A percentile compares a stretch with the other conserved stretches of the same genome.
Evolutionary conservation across 257 asterid species (phyloP).

Genomic region (Nicotiana otophora): DNA sequence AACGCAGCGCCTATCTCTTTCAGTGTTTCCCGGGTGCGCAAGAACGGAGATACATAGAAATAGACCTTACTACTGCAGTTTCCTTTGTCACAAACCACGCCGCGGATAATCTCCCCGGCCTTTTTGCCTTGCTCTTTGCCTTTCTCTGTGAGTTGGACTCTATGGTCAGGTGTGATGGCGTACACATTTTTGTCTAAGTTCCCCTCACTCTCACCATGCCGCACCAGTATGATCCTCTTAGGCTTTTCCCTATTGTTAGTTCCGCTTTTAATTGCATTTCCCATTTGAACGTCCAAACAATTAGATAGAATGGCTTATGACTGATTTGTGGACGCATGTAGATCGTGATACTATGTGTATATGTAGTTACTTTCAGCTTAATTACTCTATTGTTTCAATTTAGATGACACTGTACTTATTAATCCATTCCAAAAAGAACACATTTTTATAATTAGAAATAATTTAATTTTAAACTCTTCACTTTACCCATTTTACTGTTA

Average conservation of each 20-base stretch:
- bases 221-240: slow-evolving; percentile 75
- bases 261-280: background rate
- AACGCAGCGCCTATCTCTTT: slow-evolving; percentile 69
- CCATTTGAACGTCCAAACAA: background rate
- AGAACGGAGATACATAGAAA: slow-evolving; percentile 79
- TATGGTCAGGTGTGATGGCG: slow-evolving; percentile 64
- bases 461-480: no score
- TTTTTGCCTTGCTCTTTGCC: slow-evolving; percentile 57
- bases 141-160: slow-evolving; percentile 50
- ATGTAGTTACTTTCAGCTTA: no score
- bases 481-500: no score
- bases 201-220: slow-evolving; percentile 88
- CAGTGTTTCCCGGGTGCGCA: slow-evolving; percentile 68
- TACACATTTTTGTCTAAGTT: slow-evolving; percentile 61
- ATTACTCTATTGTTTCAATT: no score
- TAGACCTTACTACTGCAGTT: slow-evolving; percentile 47
- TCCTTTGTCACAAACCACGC: slow-evolving; percentile 42
- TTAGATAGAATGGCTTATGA: no score
- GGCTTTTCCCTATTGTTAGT: slow-evolving; percentile 19
- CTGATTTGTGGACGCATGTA: no score
- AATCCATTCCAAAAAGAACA: no score
- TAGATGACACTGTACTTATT: no score
- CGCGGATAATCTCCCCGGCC: slow-evolving; percentile 48
- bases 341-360: no score
- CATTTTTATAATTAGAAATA: no score